Percentiles rank a stretch among this genome's conserved stretches.
Evolutionary conservation across 2,329 filamentous ascomycete species (phyloP).

Genomic region (Aspergillus spinulosporus): DNA sequence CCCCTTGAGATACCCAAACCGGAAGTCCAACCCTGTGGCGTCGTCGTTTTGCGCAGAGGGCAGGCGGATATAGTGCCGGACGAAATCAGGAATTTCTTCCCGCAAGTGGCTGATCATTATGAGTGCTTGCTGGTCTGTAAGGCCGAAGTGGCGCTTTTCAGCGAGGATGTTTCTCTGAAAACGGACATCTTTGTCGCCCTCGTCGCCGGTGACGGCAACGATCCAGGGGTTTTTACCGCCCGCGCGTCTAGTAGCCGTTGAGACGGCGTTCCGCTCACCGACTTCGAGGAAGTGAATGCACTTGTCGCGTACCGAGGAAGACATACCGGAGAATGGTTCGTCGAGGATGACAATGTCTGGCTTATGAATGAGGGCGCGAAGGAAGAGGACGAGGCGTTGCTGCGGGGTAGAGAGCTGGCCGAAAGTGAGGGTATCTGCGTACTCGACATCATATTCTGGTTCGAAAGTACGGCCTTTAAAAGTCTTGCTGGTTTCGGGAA

Average conservation of each 20-base stretch:
- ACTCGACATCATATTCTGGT: slow-evolving; percentile 48
- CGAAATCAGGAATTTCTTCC: slow-evolving; percentile 82
- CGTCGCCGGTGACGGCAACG: background rate
- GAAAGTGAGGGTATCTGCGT: slow-evolving; percentile 77
- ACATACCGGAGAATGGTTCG: slow-evolving; percentile 85
- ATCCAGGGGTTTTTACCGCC: slow-evolving; percentile 13
- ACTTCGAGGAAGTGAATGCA: slow-evolving; percentile 76
- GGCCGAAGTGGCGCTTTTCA: slow-evolving; percentile 47
- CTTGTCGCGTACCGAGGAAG: slow-evolving; percentile 77
- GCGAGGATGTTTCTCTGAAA: background rate
- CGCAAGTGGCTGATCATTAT: slow-evolving; percentile 90
- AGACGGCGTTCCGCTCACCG: slow-evolving; percentile 52
- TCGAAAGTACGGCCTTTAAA: slow-evolving; percentile 14
- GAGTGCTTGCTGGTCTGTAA: slow-evolving; percentile 72
- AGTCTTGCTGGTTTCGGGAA: slow-evolving; percentile 22
- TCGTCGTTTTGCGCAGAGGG: slow-evolving; percentile 48
- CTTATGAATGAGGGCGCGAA: slow-evolving; percentile 76
- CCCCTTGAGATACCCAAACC: slow-evolving; percentile 29
- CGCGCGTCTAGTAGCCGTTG: slow-evolving; percentile 19
- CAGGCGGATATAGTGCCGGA: slow-evolving; percentile 82
- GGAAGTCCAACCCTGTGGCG: slow-evolving; percentile 32
- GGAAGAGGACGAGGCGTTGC: slow-evolving; percentile 81
- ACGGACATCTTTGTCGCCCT: background rate
- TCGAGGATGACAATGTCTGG: slow-evolving; percentile 82
- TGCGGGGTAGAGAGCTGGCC: slow-evolving; percentile 54